Base-by-base conservation (phyloP, 495 filamentous ascomycete species). In the Penicillium angulare region DNA sequence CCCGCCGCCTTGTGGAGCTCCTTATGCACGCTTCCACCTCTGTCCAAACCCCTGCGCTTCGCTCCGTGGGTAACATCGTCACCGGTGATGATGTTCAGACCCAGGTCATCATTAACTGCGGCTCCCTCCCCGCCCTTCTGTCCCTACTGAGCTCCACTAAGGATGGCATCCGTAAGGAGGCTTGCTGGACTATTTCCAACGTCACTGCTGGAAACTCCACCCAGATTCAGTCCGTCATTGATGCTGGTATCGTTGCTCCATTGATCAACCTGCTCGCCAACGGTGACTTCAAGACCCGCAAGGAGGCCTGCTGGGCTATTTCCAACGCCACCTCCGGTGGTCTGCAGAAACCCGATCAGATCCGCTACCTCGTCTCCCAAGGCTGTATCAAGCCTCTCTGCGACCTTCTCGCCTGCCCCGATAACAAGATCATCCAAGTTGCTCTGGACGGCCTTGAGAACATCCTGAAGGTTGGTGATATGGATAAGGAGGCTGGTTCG, bases 351-450 rank as follows among this genome's bases (percentile, higher is more conserved):
- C 95, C 95, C 4, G 95, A 97, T 23, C 95, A 99, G 75, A 99
- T 99, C 55, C 81, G 95, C 49, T 97, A 96, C 62, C 80, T 99
- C 43, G 95, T 99, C 39, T 68, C 81, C 7, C 86, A 92, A 66
- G 95, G 95, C 43, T 96, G 90, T 79, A 97, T 99, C 75, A 95
- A 90, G 76, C 95, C 95, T 0, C 83, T 99, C 29, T 99, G 95
- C 71, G 95, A 99, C 57, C 85, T 99, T 16, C 82, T 99, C 16
- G 86, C 84, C 32, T 97, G 95, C 79, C 95, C 95, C 12, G 95
- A 99, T 72, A 99, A 99, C 75, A 99, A 99, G 83, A 99, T 99
- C 67, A 97, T 99, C 60, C 95, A 99, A 68, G 95, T 99, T 62
- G 95, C 95, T 57, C 83, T 99, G 22, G 95, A 99, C 61, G 95